Percentiles rank a stretch among this genome's conserved stretches.
Conservation (phyloP, 108 stramenopile species). For the Aureococcus anophagefferens region DNA sequence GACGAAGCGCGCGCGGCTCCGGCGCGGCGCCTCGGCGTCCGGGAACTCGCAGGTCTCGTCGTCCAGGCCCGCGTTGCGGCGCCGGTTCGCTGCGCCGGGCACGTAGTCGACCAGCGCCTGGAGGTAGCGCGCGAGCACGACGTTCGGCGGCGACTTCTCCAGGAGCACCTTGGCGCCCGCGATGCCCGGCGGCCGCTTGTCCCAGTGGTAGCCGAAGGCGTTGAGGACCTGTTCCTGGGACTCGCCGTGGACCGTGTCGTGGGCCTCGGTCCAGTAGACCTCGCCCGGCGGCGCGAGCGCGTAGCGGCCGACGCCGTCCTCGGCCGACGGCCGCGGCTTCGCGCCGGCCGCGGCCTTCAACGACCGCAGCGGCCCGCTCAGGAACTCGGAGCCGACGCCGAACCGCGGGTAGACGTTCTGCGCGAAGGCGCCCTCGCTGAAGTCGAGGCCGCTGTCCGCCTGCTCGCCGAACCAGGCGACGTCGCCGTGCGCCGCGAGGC, state of each 20-base stretch:
- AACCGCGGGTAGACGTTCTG: conserved; percentile 21
- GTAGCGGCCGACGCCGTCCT: conserved; percentile 16
- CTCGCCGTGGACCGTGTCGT: background rate
- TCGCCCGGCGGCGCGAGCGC: background rate
- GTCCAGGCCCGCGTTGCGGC: background rate
- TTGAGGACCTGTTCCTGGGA: background rate
- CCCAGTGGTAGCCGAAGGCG: conserved; percentile 1
- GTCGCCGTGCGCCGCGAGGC: conserved; percentile 11
- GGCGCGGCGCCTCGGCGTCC: no score
- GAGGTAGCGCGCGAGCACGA: conserved; percentile 13
- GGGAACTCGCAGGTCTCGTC: no score
- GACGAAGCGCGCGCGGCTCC: conserved; percentile 11
- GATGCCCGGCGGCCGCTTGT: background rate
- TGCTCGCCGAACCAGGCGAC: conserved; percentile 8
- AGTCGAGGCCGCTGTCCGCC: conserved; percentile 10
- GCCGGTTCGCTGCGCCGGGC: no score
- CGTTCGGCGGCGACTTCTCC: conserved; percentile 22
- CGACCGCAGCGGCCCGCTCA: no score
- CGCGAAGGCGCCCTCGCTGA: conserved; percentile 15
- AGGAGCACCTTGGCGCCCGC: conserved; percentile 9
- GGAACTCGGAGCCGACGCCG: background rate
- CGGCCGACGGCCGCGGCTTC: no score
- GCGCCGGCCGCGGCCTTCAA: no score
- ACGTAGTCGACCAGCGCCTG: conserved; percentile 15
- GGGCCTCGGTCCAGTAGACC: conserved; percentile 19